Evolutionary conservation across 305 asterid species (phyloP), one percentile per base, ranked within the genome.

Genomic region (Withania somnifera): DNA sequence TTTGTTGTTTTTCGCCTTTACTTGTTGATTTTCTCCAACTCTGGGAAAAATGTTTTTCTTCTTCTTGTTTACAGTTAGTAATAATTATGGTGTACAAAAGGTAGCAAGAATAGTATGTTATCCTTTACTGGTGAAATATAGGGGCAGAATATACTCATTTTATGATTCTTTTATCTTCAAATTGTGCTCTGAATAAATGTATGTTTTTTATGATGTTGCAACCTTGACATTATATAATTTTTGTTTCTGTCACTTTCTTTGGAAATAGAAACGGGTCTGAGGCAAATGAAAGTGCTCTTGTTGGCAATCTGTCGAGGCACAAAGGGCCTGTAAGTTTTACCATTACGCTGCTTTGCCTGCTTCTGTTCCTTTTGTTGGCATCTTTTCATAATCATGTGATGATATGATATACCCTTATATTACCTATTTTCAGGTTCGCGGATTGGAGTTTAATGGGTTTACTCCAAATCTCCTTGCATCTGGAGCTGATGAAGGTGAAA

Each of bases 401-500:
- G 73, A 63, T 84, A 45, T 82, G 76, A 36, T 83, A 53, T 79
- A 45, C 80, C 69, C 77, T 66, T 14, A 77, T 50, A 36, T 79
- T 11, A 81, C 51, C 83, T 34, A 5, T 64, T 87, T 47, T 58
- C 83, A 96, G 99, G 99, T 97, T 77, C 96, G 96, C 19, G 99
- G 90, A 14, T 86, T 86, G 80, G 99, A 92, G 86, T 96, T 96
- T 63, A 96, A 91, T 88, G 83, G 92, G 60, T 87, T 86, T 67
- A 40, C 97, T 57, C 95, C 98, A 50, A 88, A 90, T 81, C 94
- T 91, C 88, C 91, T 96, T 85, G 99, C 98, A 36, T 94, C 99
- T 88, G 99, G 99, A 47, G 98, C 99, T 61, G 98, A 94, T 89
- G 99, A 96, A 91, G 99, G 99, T 84, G 98, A 96, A 51, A 89